Conservation (phyloP, 2,329 filamentous ascomycete species). For the Cladosporium sp. region DNA sequence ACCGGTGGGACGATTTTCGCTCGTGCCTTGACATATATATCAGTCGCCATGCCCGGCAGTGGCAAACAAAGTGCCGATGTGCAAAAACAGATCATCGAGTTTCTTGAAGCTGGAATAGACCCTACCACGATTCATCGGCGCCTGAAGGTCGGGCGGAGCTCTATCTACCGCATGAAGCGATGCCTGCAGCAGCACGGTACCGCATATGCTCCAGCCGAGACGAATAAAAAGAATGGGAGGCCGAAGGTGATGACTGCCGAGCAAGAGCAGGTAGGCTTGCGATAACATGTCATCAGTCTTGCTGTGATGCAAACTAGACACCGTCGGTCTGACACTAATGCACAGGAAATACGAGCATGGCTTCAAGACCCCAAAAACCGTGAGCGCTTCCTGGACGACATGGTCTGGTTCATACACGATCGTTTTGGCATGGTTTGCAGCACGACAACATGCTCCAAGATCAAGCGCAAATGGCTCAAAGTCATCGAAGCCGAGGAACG, state of each 20-base stretch:
- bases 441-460: slow-evolving; percentile 33
- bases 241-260: slow-evolving; percentile 30
- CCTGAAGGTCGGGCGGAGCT: slow-evolving; percentile 30
- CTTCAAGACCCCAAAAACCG: slow-evolving; percentile 29
- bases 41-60: slow-evolving; percentile 24
- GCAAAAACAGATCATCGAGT: slow-evolving; percentile 30
- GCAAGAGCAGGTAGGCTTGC: slow-evolving; percentile 28
- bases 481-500: slow-evolving; percentile 31
- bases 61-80: slow-evolving; percentile 28
- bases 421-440: slow-evolving; percentile 31
- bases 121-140: slow-evolving; percentile 31
- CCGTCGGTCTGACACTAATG: background rate
- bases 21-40: background rate
- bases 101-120: slow-evolving; percentile 32
- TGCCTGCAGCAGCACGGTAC: slow-evolving; percentile 31
- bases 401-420: slow-evolving; percentile 33
- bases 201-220: slow-evolving; percentile 29
- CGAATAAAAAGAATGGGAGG: slow-evolving; percentile 33
- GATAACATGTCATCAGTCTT: background rate
- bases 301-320: background rate
- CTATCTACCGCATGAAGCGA: slow-evolving; percentile 34
- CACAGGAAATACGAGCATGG: slow-evolving; percentile 30
- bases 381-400: slow-evolving; percentile 29
- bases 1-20: slow-evolving; percentile 1
- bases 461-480: slow-evolving; percentile 32